Evolutionary conservation across 1,139 yeast species (phyloP), one percentile per base, ranked within the genome.

Genomic region (Nakaseomyces glabratus): DNA sequence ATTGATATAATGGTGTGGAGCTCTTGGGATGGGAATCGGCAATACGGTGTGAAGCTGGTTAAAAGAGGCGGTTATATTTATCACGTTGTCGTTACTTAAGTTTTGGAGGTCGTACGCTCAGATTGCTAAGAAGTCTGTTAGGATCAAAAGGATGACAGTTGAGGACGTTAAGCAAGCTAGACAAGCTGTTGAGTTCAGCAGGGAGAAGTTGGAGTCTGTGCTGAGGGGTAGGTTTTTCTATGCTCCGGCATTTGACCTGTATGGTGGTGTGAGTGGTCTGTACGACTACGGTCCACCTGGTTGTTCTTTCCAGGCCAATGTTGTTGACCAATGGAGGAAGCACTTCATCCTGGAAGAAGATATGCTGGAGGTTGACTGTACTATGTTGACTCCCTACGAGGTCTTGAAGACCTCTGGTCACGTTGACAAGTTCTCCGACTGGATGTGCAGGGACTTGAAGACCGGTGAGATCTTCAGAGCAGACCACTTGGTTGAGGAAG

Each of bases 201-300:
- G 97, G 63, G 97, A 88, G 46, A 68, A 76, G 44, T 69, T 93
- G 54, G 99, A 93, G 61, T 81, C 82, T 60, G 82, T 88, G 38
- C 69, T 93, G 52, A 90, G 88, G 63, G 80, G 96, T 64, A 76
- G 99, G 61, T 93, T 93, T 68, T 93, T 93, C 65, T 90, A 75
- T 58, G 96, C 97, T 24, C 98, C 98, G 45, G 79, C 97, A 29
- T 93, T 93, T 57, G 98, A 93, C 58, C 76, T 90, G 45, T 93
- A 93, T 59, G 98, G 98, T 48, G 98, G 98, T 60, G 97, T 93
- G 34, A 84, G 96, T 36, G 99, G 99, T 47, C 71, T 93, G 41
- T 93, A 85, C 61, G 99, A 93, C 61, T 93, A 86, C 58, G 99
- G 99, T 65, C 99, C 99, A 43, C 96, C 98, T 60, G 98, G 98